Evolutionary conservation across 345 rosid genomes (phyloP).

Genomic region (Salix suchowensis): DNA sequence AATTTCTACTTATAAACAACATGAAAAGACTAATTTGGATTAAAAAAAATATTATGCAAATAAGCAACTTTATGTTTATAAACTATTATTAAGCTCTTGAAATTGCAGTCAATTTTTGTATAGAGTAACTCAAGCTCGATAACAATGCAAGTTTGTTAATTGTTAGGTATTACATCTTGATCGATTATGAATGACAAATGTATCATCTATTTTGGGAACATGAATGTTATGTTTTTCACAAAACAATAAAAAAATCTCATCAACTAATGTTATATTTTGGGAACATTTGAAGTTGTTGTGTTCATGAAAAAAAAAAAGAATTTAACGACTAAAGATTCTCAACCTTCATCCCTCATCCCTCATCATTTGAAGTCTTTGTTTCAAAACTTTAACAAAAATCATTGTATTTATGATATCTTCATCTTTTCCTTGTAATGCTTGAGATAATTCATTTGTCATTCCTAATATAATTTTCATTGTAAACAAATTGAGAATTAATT

Average conservation of each 20-base stretch:
- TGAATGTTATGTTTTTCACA: neutral
- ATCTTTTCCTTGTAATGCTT: conserved; percentile 1
- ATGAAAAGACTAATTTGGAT: neutral
- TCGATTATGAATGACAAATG: neutral
- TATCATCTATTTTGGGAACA: neutral
- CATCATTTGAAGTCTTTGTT: neutral
- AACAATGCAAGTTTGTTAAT: neutral
- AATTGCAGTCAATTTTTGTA: neutral
- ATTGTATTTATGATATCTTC: conserved; percentile 3
- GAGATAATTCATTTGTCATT: conserved; percentile 2
- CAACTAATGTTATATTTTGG: too few species aligned
- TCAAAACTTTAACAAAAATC: neutral
- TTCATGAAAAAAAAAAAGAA: too few species aligned
- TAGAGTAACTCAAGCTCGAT: neutral
- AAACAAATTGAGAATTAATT: neutral
- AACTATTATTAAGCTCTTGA: neutral
- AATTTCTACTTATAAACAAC: neutral
- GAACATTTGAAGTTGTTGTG: too few species aligned
- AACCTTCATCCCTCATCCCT: neutral
- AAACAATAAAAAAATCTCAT: neutral
- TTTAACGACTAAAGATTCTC: neutral
- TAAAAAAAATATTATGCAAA: conserved; percentile 2
- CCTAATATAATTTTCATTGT: neutral
- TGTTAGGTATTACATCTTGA: neutral
- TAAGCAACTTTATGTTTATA: neutral